phyloP scores from a whole-genome alignment of 2,329 filamentous ascomycete species.

The Cercospora brassicicola region DNA sequence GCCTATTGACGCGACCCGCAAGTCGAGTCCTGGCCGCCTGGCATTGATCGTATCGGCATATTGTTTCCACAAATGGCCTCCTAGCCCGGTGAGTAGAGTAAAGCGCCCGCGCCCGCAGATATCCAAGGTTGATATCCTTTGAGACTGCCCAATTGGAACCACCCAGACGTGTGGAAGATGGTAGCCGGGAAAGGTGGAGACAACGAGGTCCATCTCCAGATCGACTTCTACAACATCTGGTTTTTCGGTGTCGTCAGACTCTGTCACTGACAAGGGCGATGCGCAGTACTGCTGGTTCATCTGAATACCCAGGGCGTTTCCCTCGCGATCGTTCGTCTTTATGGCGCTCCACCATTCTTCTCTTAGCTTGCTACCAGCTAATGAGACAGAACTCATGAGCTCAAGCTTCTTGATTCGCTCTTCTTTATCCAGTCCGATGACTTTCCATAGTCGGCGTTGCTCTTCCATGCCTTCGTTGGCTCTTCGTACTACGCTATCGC shows the following conservation, averaged over 20 bases:
- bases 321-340: conserved; percentile 49
- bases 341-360: conserved; percentile 33
- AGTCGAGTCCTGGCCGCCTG: background rate
- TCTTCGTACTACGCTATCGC: conserved; percentile 53
- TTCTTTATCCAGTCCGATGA: conserved; percentile 14
- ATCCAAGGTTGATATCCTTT: background rate
- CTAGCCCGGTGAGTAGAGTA: background rate
- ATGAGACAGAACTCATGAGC: background rate
- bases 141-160: background rate
- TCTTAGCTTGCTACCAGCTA: conserved; percentile 39
- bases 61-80: background rate
- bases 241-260: background rate
- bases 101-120: background rate
- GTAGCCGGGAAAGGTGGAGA: background rate
- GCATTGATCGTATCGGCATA: background rate
- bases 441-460: conserved; percentile 38
- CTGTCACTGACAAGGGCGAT: background rate
- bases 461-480: conserved; percentile 57
- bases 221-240: background rate
- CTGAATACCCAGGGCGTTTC: background rate
- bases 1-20: background rate
- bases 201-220: background rate
- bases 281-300: background rate
- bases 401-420: conserved; percentile 40
- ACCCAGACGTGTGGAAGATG: background rate